Evolutionary conservation across 192 early-diverging fungal genomes (phyloP), one percentile per base, ranked within the genome.

Genomic region (Dimargaris xerosporica): DNA sequence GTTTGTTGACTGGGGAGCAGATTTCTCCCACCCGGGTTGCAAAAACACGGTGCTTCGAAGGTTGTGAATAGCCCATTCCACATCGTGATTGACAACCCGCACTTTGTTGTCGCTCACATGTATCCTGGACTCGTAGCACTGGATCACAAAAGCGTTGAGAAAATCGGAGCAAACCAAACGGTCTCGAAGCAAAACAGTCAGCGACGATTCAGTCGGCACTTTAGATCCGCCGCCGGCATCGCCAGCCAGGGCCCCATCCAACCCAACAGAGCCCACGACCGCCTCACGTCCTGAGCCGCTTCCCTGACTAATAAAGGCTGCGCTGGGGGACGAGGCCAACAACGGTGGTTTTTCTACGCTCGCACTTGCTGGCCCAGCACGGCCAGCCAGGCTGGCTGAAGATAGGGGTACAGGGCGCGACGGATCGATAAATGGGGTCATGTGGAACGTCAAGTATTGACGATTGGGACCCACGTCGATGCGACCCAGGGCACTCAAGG

Each of bases 51-150:
- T 73, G 43, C 66, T 69, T 25, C 70, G 70, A 29, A 78, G 68
- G 45, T 78, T 69, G 65, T 78, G 76, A 67, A 78, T 75, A n/a
- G 76, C 76, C 76, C 76, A 78, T 60, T 74, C 72, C 48, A 75
- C 63, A 44, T 78, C 73, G 56, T 78, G 76, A 67, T 78, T 78
- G 52, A 78, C 65, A 0, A 66, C 72, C 9, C 75, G 70, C 62
- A 74, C 65, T 7, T 71, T 64, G 34, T 73, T 67, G 60, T 70
- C 70, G 44, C 66, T 68, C 3, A 46, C 51, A 23, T 66, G 70
- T 31, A 64, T 31, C 10, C 42, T 44, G 47, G 63, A 11, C 63
- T 78, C 76, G 64, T 78, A 75, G 10, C 72, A 73, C 29, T 73
- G 64, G 53, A 72, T 67, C 0, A 73, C 73, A 39, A 78, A 65